Conservation (phyloP, 2,329 filamentous ascomycete genomes). For the Nemania abortiva region DNA sequence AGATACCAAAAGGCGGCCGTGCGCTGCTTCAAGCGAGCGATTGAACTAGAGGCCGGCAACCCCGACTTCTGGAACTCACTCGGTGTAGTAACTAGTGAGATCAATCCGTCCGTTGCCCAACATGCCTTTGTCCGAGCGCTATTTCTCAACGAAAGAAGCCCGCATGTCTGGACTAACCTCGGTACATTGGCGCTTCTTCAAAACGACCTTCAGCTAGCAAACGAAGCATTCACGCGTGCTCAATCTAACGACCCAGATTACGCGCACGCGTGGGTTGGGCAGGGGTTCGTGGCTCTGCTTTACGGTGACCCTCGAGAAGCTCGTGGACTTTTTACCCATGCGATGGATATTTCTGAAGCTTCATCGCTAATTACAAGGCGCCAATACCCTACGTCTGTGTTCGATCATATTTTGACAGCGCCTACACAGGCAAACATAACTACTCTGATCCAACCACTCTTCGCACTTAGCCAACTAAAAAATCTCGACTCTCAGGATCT, state of each 20-base stretch:
- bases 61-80: slow-evolving; percentile 97
- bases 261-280: slow-evolving; percentile 92
- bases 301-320: slow-evolving; percentile 82
- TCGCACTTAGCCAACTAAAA: slow-evolving; percentile 85
- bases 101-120: slow-evolving; percentile 90
- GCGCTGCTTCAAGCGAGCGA: slow-evolving; percentile 92
- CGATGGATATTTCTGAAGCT: slow-evolving; percentile 90
- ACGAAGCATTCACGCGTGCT: slow-evolving; percentile 87
- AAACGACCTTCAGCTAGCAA: slow-evolving; percentile 86
- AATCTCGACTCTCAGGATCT: slow-evolving; percentile 78
- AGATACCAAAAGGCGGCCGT: slow-evolving; percentile 84
- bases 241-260: slow-evolving; percentile 97
- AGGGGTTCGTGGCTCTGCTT: slow-evolving; percentile 85
- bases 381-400: slow-evolving; percentile 83
- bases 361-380: slow-evolving; percentile 78
- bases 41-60: slow-evolving; percentile 94
- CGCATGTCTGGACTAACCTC: slow-evolving; percentile 90
- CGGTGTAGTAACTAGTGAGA: slow-evolving; percentile 86
- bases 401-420: slow-evolving; percentile 80
- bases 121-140: slow-evolving; percentile 93
- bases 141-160: slow-evolving; percentile 90
- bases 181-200: slow-evolving; percentile 88
- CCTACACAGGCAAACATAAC: slow-evolving; percentile 64
- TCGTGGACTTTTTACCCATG: slow-evolving; percentile 87
- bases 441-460: slow-evolving; percentile 85